Base-by-base conservation (phyloP, 2,329 filamentous ascomycete species). In the Aspergillus neotritici region DNA sequence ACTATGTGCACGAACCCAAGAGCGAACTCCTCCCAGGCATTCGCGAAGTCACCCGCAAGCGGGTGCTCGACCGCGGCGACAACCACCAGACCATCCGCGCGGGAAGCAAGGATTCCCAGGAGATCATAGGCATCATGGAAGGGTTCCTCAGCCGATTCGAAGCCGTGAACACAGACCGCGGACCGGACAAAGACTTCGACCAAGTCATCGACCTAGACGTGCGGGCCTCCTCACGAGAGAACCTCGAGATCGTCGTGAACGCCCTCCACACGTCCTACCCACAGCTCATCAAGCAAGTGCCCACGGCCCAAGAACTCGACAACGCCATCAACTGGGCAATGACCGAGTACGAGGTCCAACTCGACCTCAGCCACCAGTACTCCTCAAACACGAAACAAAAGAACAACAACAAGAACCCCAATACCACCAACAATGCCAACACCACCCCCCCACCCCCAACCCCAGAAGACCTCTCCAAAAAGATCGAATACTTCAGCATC, bases 81-180 rank as follows among this genome's bases (percentile, higher is more conserved):
- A 97, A 97, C 59, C 93, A 98, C 64, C 93, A 98, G 68, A 98
- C 93, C 0, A 97, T 98, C 47, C 89, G 93, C 58, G 90, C 91
- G 9, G 74, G 71, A n/a, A 84, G 80, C 35, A 84, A 86, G 43
- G 79, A 84, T 34, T 68, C 74, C 36, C 70, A 76, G 13, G 91
- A 95, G 64, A 87, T 93, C 43, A 74, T 93, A 36, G 79, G 80
- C 4, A 94, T 98, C 55, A 97, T 98, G 93, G 87, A 96, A 55
- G 87, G 88, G 3, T 98, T 98, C 67, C 75, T 98, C 52, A 67
- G 79, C 10, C 82, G 93, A 30, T 97, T 95, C 61, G 86, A 98
- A 68, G 79, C 84, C 14, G 75, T 89, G 46, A 78, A 90, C 51
- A 70, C 76, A 1, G 75, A 80, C 13, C 69, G 69, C 6, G 65